phyloP scores from a whole-genome alignment of 2,329 filamentous ascomycete genomes.

The Colletotrichum lentis region DNA sequence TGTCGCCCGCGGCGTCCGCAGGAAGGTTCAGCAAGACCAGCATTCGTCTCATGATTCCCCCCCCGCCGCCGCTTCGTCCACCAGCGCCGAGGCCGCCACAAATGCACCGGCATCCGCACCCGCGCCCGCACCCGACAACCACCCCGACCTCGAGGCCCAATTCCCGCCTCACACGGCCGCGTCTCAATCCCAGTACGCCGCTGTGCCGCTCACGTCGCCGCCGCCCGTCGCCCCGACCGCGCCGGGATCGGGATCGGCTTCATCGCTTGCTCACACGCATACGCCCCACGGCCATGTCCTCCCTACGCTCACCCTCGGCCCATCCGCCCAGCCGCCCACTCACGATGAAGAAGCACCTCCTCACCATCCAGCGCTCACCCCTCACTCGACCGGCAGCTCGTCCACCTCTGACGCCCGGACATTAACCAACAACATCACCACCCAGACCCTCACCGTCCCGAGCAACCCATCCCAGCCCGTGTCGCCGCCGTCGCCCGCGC shows the following conservation, averaged over 20 bases:
- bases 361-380: constrained; percentile 1
- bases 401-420: constrained; percentile 25
- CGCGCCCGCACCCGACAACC: constrained; percentile 5
- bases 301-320: constrained; percentile 27
- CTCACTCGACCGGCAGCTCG: constrained; percentile 21
- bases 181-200: constrained; percentile 19
- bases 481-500: constrained; percentile 24
- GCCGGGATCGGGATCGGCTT: constrained; percentile 16
- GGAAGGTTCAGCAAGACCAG: constrained; percentile 22
- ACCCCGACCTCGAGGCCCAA: constrained; percentile 35
- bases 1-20: constrained; percentile 32
- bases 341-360: constrained; percentile 27
- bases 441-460: constrained; percentile 26
- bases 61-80: constrained; percentile 18
- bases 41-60: constrained; percentile 13
- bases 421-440: constrained; percentile 21
- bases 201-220: constrained; percentile 29
- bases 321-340: constrained; percentile 30
- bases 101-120: neutral
- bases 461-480: constrained; percentile 22
- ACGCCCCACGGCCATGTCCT: constrained; percentile 19
- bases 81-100: constrained; percentile 31
- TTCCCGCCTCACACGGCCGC: constrained; percentile 19
- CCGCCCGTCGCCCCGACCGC: constrained; percentile 19
- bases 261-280: constrained; percentile 17